Evolutionary conservation across 371 early-diverging fungal genomes (phyloP).

Genomic region (Quaeritorhiza haematococci): DNA sequence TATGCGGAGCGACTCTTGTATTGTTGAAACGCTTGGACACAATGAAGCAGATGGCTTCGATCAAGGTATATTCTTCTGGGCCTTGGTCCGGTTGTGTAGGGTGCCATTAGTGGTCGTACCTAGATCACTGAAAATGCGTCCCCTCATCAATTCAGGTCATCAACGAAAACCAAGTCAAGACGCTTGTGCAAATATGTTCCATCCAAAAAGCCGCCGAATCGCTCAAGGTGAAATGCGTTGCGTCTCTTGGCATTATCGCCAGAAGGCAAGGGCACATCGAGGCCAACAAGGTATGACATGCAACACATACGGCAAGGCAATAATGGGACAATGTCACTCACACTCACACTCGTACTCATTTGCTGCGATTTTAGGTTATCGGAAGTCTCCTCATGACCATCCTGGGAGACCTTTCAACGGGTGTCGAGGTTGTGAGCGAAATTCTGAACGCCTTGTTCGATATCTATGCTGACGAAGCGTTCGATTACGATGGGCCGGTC

Average conservation of each 20-base stretch:
- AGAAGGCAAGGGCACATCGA: slow-evolving; percentile 64
- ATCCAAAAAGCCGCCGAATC: slow-evolving; percentile 17
- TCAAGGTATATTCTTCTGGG: no score
- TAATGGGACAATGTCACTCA: not conserved
- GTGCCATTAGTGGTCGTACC: no score
- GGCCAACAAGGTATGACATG: slow-evolving; percentile 56
- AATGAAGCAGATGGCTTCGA: no score
- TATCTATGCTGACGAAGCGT: slow-evolving; percentile 77
- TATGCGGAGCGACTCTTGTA: no score
- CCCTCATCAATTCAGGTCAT: no score
- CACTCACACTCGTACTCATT: not conserved
- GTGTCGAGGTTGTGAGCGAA: slow-evolving; percentile 61
- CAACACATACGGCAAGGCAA: not conserved
- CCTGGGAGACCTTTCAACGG: no score
- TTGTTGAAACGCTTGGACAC: no score
- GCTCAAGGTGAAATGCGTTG: slow-evolving; percentile 60
- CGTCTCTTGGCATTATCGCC: slow-evolving; percentile 70
- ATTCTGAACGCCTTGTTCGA: slow-evolving; percentile 81
- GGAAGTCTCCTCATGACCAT: slow-evolving; percentile 57
- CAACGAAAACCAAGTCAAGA: slow-evolving; percentile 23
- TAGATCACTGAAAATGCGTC: no score
- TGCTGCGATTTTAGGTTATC: slow-evolving; percentile 38
- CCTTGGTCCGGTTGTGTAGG: no score
- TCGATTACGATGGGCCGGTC: slow-evolving; percentile 80
- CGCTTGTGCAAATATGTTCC: slow-evolving; percentile 20